A percentile compares a stretch with the other conserved stretches of the same genome.
These are phyloP conservation scores for Platanthera guangdongensis DNA, from an alignment of 106 monocot genomes.

Conservation along the genomic window DNA sequence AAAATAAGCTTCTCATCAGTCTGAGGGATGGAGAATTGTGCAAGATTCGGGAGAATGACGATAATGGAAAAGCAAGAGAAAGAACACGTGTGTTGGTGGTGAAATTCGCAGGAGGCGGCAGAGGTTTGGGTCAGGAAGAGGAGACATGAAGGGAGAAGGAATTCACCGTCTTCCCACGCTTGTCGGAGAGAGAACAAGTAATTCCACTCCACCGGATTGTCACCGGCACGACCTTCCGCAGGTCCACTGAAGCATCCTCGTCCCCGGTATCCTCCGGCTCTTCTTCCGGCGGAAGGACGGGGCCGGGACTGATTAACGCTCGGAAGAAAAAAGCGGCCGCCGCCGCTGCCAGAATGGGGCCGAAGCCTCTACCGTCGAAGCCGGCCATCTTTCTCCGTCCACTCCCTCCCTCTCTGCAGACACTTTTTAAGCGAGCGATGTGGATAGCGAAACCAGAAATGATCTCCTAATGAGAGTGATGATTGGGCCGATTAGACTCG, in stretches of 20 bases:
- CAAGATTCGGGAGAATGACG: background rate
- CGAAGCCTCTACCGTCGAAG: slow-evolving; percentile 36
- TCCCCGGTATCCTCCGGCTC: slow-evolving; percentile 24
- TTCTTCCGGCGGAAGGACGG: slow-evolving; percentile 24
- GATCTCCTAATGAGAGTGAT: no score
- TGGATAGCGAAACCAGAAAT: no score
- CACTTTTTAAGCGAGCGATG: background rate
- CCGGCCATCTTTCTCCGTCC: slow-evolving; percentile 8
- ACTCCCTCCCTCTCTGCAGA: background rate
- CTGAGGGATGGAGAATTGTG: no score
- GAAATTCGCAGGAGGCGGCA: background rate
- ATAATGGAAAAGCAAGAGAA: background rate
- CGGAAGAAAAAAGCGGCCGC: slow-evolving; percentile 60
- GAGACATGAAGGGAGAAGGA: background rate
- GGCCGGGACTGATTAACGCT: slow-evolving; percentile 29
- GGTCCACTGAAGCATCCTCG: slow-evolving; percentile 19
- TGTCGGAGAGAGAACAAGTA: slow-evolving; percentile 64
- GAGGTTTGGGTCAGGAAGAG: background rate
- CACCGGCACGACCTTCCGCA: slow-evolving; percentile 33
- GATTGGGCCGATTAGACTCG: no score
- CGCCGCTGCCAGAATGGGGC: slow-evolving; percentile 42
- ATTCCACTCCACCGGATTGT: slow-evolving; percentile 60
- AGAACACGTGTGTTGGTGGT: background rate
- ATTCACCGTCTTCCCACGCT: slow-evolving; percentile 45
- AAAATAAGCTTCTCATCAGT: background rate